A percentile compares a stretch with the other conserved stretches of the same genome.
Evolutionary conservation across 305 asterid species (phyloP).

Genomic region (Coffea humblotiana): DNA sequence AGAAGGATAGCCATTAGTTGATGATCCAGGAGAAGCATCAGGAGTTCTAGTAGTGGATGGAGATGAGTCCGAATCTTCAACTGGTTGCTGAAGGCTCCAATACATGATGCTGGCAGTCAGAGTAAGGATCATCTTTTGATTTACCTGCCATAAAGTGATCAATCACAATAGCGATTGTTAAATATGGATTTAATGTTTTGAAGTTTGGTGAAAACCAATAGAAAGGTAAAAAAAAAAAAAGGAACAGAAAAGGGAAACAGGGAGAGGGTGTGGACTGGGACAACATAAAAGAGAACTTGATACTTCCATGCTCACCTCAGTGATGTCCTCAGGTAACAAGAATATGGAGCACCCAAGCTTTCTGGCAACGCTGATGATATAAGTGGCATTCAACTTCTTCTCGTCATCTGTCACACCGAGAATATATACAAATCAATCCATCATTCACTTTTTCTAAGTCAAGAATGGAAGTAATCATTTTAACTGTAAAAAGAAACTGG

Average conservation of each 20-base stretch:
- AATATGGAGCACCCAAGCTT: constrained; percentile 96
- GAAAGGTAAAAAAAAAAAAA: neutral
- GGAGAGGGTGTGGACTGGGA: neutral
- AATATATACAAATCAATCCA: neutral
- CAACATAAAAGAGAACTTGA: neutral
- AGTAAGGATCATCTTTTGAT: constrained; percentile 96
- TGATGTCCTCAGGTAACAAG: constrained; percentile 97
- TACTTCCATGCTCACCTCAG: constrained; percentile 57
- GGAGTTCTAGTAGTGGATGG: constrained; percentile 41
- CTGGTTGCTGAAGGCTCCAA: constrained; percentile 92
- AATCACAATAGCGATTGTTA: neutral
- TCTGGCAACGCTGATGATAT: constrained; percentile 94
- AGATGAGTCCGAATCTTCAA: constrained; percentile 68
- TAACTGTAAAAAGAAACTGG: neutral
- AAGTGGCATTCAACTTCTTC: constrained; percentile 94
- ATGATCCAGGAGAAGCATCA: constrained; percentile 52
- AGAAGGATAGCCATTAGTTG: constrained; percentile 38
- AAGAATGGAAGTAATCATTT: neutral
- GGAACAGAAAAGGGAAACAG: neutral
- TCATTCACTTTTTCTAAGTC: neutral
- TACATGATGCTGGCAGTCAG: constrained; percentile 92
- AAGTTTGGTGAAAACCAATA: neutral
- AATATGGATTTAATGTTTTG: neutral
- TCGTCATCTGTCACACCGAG: constrained; percentile 55
- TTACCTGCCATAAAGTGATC: constrained; percentile 59